Evolutionary conservation across 2,329 filamentous ascomycete genomes (phyloP).

Genomic region (Exophiala phaeomuriformis): DNA sequence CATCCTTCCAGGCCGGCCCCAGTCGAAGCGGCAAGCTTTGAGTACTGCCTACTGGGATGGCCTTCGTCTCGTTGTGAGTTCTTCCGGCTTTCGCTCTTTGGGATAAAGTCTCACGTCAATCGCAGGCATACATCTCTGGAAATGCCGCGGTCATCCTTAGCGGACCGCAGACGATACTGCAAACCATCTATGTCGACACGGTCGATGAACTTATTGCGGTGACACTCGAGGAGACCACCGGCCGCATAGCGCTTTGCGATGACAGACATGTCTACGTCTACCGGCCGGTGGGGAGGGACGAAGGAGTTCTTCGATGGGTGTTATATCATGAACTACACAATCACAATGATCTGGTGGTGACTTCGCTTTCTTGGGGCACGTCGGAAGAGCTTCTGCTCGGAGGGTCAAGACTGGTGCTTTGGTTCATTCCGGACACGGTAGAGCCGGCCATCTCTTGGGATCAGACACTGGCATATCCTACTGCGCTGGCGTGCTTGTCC

Average conservation of each 20-base stretch:
- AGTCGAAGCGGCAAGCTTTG: constrained; percentile 69
- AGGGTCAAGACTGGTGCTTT: constrained; percentile 63
- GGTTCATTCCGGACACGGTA: constrained; percentile 43
- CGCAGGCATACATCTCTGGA: constrained; percentile 79
- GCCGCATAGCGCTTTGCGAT: constrained; percentile 75
- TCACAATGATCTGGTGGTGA: constrained; percentile 41
- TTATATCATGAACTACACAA: constrained; percentile 26
- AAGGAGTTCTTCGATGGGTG: constrained; percentile 54
- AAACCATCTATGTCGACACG: constrained; percentile 85
- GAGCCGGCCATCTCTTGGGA: constrained; percentile 57
- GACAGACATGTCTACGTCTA: constrained; percentile 65
- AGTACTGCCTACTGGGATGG: constrained; percentile 66
- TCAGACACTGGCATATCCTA: constrained; percentile 62
- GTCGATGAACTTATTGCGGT: constrained; percentile 63
- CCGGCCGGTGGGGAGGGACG: constrained; percentile 61
- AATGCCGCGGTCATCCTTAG: constrained; percentile 77
- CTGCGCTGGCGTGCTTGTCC: constrained; percentile 69
- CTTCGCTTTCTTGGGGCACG: constrained; percentile 76
- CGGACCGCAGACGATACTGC: constrained; percentile 65
- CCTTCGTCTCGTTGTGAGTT: constrained; percentile 62
- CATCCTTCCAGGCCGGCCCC: constrained; percentile 71
- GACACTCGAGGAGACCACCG: constrained; percentile 70
- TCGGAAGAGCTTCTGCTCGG: constrained; percentile 78
- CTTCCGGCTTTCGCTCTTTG: constrained; percentile 1
- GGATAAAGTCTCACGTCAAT: constrained; percentile 1